Base-by-base conservation (phyloP, 192 early-diverging fungal genomes). In the Backusella liffmaniae region DNA sequence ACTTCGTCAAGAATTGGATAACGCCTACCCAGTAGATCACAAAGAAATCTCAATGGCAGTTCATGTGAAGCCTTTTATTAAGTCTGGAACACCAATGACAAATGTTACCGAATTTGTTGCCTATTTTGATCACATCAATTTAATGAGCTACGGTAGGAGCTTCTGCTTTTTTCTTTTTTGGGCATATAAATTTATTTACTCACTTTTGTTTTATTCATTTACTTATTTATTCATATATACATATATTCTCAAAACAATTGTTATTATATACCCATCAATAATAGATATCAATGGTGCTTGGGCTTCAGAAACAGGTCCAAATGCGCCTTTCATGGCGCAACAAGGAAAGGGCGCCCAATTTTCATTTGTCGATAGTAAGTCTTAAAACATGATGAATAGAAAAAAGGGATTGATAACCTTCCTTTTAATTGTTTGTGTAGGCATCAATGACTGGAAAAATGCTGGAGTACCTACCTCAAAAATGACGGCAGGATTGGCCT, bases 91-190 rank as follows among this genome's bases (percentile, higher is more conserved):
- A 1, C 83, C 87, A 5, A 70, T 89, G 70, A 66, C 67, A 8
- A 84, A 90, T 66, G 83, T 92, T 1, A 83, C 77, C 0, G 88
- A 67, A 21, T 92, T 86, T 74, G 87, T 85, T 1, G 69, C 75
- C 16, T 73, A 77, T 51, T 84, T 92, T 53, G 89, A 91, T 74
- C 87, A 81, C 16, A 82, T 93, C 81, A 88, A 91, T n/a, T 67
- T 91, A 39, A 91, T 92, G 90, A 76, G 84, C 18, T 93, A 92
- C 74, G 92, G 90, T 83, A 86, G 85, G 53, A 83, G 87, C 76
- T n/a, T 32, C 30, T 67, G 8, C 32, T 13, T 69, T 23, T 6
- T 41, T 32, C 1, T 32, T n/a, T 44, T 46, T 70, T 70, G 32
- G 32, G 29, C 37, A 35, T 36, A 36, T 44, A 36, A 18, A 29